A percentile compares a stretch with the other conserved stretches of the same genome.
phyloP scores from a whole-genome alignment of 192 early-diverging fungal species.

The Nowakowskiella sp. region DNA sequence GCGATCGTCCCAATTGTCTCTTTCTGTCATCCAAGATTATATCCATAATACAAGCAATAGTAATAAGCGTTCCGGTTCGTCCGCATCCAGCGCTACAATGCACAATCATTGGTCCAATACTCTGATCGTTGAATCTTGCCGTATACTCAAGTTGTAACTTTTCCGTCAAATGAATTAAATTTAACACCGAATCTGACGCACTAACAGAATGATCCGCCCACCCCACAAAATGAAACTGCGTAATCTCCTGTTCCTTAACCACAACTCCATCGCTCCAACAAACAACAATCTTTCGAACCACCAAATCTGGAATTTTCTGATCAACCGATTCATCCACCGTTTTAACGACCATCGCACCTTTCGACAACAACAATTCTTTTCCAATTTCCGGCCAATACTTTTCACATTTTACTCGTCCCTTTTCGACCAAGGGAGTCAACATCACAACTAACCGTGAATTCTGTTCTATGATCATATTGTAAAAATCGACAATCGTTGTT shows the following conservation, averaged over 20 bases:
- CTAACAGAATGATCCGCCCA: conserved; percentile 77
- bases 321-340: too few relatives aligned
- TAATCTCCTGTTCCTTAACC: too few relatives aligned
- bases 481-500: conserved; percentile 71
- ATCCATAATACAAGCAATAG: conserved; percentile 31
- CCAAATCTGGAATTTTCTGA: too few relatives aligned
- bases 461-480: conserved; percentile 85
- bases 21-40: conserved; percentile 11
- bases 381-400: conserved; percentile 72
- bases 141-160: conserved; percentile 12
- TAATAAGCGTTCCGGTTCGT: conserved; percentile 46
- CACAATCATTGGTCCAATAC: conserved; percentile 40
- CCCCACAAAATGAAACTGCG: conserved; percentile 66
- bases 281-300: too few relatives aligned
- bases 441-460: conserved; percentile 70
- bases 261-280: too few relatives aligned
- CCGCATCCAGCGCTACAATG: conserved; percentile 55
- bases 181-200: conserved; percentile 23
- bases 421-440: conserved; percentile 74
- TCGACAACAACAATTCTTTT: too few relatives aligned
- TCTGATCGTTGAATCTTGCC: neutral
- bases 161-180: conserved; percentile 35
- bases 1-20: neutral
- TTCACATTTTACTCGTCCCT: conserved; percentile 66
- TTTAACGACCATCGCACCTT: too few relatives aligned